Evolutionary conservation across 495 filamentous ascomycete species (phyloP), one percentile per base, ranked within the genome.

Genomic region (Thermothielavioides terrestris): DNA sequence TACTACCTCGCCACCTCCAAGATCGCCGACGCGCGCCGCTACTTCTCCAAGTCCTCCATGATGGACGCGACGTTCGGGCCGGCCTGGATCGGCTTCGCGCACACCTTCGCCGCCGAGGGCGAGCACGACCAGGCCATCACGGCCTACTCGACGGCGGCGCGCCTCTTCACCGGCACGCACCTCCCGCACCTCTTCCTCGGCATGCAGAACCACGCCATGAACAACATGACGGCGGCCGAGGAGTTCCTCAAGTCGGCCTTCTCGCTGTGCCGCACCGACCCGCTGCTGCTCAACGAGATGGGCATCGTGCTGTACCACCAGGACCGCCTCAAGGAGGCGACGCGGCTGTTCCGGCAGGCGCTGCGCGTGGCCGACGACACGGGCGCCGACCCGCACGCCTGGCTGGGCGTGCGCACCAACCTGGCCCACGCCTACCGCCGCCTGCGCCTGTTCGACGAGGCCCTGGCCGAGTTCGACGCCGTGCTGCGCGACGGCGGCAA

Each of bases 21-120:
- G 52, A 86, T 99, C 45, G 85, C 91, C 15, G 92, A 99, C 66
- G 89, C 92, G 4, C 82, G 92, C 1, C 83, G 89, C 12, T 97
- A 88, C 71, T 99, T 99, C 68, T 91, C 86, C 52, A 99, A 99
- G 73, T 86, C 92, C 11, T 89, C 84, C 54, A 85, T 95, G 76
- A 86, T 99, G 79, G 89, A 99, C 62, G 88, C 92, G 25, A 92
- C 97, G 69, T 97, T 94, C 57, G 94, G 92, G 5, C 88, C 94
- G 5, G 92, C 92, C 32, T 99, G 92, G 92, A 97, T 99, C 52
- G 92, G 92, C 8, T 99, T 99, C 67, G 92, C 92, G 20, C 92
- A 99, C 70, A 99, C 94, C 1, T 99, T 99, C 63, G 94, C 92
- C n/a, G 91, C 91, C n/a, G 92, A 99, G 67, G 92, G 94, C 46